A percentile compares a stretch with the other conserved stretches of the same genome.
Conservation (phyloP, 1,139 yeast genomes). For the Candida tetrigidarum region DNA sequence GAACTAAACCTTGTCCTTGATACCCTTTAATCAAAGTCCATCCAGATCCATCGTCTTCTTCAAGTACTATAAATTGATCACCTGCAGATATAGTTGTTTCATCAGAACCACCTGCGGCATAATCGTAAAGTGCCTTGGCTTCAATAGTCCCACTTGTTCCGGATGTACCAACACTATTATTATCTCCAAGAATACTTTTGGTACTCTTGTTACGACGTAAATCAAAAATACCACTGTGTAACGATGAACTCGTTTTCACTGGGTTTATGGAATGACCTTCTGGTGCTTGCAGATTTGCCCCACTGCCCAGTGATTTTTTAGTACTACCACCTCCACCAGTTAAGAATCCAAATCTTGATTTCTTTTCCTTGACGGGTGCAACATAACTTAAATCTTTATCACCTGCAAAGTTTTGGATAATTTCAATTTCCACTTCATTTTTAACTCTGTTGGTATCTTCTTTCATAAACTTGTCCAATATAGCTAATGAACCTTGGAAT, state of each 20-base stretch:
- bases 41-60: constrained; percentile 88
- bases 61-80: constrained; percentile 60
- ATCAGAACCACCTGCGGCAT: constrained; percentile 73
- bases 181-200: not conserved
- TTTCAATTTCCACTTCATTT: constrained; percentile 86
- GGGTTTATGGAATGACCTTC: constrained; percentile 39
- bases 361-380: constrained; percentile 50
- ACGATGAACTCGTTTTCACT: constrained; percentile 33
- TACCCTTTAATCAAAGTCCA: constrained; percentile 69
- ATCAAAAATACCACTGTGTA: constrained; percentile 37
- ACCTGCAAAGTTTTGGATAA: constrained; percentile 85
- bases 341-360: constrained; percentile 52
- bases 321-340: constrained; percentile 17
- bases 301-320: constrained; percentile 15
- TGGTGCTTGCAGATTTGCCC: constrained; percentile 14
- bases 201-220: constrained; percentile 40
- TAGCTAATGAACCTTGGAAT: constrained; percentile 55
- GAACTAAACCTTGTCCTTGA: constrained; percentile 76
- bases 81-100: constrained; percentile 69
- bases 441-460: constrained; percentile 76
- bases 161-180: constrained; percentile 12
- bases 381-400: constrained; percentile 66
- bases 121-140: constrained; percentile 68
- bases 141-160: constrained; percentile 22
- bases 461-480: constrained; percentile 65